Evolutionary conservation across 2,329 filamentous ascomycete genomes (phyloP), one percentile per base, ranked within the genome.

Genomic region (Emydomyces testavorans): DNA sequence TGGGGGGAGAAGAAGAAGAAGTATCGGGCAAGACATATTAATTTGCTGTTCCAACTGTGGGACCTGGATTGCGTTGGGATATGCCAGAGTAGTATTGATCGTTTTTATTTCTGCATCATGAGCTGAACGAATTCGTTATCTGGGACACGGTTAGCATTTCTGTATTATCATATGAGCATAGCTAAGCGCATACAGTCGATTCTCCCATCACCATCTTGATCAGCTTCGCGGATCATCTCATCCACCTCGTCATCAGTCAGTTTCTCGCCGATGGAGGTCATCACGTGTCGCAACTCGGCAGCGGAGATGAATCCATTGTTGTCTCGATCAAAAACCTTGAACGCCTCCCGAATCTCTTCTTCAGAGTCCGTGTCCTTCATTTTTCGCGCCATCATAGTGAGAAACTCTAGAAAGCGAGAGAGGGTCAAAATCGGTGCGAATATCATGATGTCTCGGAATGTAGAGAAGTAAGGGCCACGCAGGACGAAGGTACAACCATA

Each of bases 281-380:
- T 92, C 68, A 92, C 85, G 62, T 92, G 85, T 59, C 85, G 84
- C 61, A 92, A 75, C 71, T 92, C 85, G 48, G 85, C 85, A 52
- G 85, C 85, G 21, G 85, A 92, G 67, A 92, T 92, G 71, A 89
- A 92, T 48, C 85, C 85, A 69, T 92, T 92, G 75, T 90, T 92
- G 63, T 92, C 85, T 60, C 85, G 85, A 65, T 92, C 85, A 61
- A 92, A 92, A 47, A 85, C 83, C 76, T 89, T 89, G 78, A 90
- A 90, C 11, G 85, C 85, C 68, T 90, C 85, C 60, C 85, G 80
- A 59, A 92, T 92, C 67, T 92, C 85, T 71, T 92, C 85, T 70
- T 92, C 85, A 41, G 85, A 90, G 64, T 92, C 85, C 58, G 85
- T 92, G 62, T 90, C 85, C 76, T 90, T 90, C 85, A 92, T 92